Conservation (phyloP, 495 filamentous ascomycete genomes). For the Hypoxylon cercidicola region DNA sequence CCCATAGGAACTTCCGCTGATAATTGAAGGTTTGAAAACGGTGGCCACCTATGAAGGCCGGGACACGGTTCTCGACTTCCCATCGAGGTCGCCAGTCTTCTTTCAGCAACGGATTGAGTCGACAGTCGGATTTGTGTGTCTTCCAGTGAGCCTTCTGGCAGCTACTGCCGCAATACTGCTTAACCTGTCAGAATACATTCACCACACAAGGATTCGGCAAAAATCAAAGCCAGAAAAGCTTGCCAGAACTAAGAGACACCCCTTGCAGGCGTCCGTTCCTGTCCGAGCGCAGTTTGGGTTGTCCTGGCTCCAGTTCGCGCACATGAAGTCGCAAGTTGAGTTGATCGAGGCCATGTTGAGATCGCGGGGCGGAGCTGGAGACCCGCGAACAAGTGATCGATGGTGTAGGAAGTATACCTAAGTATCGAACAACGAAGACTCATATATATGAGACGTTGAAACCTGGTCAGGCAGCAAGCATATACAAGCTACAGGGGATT, state of each 20-base stretch:
- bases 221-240: not conserved
- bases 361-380: no score
- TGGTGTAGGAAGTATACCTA: not conserved
- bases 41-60: conserved; percentile 18
- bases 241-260: conserved; percentile 21
- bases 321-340: not conserved
- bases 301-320: conserved; percentile 8
- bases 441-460: not conserved
- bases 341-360: conserved; percentile 1
- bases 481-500: not conserved
- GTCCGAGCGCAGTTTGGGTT: conserved; percentile 2
- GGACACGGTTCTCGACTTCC: conserved; percentile 15
- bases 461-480: conserved; percentile 3
- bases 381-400: no score
- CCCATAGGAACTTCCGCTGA: conserved; percentile 54
- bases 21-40: conserved; percentile 11
- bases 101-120: conserved; percentile 22
- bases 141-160: conserved; percentile 27
- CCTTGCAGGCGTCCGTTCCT: conserved; percentile 9
- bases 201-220: not conserved
- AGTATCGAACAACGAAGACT: not conserved
- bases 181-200: not conserved
- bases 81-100: conserved; percentile 17
- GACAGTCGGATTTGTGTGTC: conserved; percentile 22
- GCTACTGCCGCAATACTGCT: conserved; percentile 19